Base-by-base conservation (phyloP, 2,329 filamentous ascomycete genomes). In the Beauveria sp. region DNA sequence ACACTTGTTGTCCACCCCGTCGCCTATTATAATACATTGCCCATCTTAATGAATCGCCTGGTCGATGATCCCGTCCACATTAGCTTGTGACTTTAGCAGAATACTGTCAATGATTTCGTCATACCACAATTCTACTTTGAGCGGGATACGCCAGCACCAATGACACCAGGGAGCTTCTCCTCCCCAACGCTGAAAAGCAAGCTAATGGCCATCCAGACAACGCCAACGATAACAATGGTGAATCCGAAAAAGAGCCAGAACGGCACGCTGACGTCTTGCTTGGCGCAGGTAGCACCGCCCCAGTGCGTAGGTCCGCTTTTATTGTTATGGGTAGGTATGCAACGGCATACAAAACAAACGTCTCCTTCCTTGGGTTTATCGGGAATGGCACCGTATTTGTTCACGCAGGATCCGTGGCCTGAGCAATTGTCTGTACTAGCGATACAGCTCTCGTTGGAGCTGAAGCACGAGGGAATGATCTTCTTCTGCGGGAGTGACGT, bases 101-200 rank as follows among this genome's bases (percentile, higher is more conserved):
- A 22, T 10, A 43, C 7, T 31, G 6, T 38, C 14, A 16, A 20
- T 4, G 24, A 31, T 31, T 18, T 7, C 20, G 10, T 45, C 24
- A 16, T 14, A 46, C 45, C 48, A 16, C 24, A 24, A 10, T 7
- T 28, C 50, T 59, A 84, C 75, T 88, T 91, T 40, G 87, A 81
- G 63, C 86, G 84, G 66, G 88, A 90, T 43, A 99, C 93, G 65
- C 95, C 95, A 53, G 95, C 95, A n/a, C 92, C 91, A 74, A 99
- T 93, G 9, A 99, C 93, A 68, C 92, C 92, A 0, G 95, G 95
- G 66, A 98, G 80, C 76, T 92, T 89, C 78, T 96, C 87, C 73
- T 89, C 85, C 40, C 93, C 95, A 69, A 98, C 90, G 65, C 80
- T 87, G 75, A 88, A 95, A 60, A 99, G 75, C 80, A 96, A 79